Percentiles rank a stretch among this genome's conserved stretches.
phyloP scores from a whole-genome alignment of 148 eudicot genomes.

The Cornus suecica region DNA sequence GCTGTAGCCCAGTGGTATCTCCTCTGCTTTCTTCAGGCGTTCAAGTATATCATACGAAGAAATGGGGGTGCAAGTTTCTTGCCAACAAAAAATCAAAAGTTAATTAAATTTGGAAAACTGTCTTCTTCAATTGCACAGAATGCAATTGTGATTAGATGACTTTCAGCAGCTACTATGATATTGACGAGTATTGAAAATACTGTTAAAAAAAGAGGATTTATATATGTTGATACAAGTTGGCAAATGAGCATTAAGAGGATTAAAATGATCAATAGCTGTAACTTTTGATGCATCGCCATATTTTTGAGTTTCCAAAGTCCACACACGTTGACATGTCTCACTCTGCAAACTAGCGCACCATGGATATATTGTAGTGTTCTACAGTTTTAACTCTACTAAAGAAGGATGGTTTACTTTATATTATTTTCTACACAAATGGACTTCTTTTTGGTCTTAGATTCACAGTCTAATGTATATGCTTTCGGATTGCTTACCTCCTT shows the following conservation, averaged over 20 bases:
- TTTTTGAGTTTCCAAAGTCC: background rate
- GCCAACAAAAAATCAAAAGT: no score
- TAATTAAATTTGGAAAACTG: no score
- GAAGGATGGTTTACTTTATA: background rate
- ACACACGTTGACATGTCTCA: background rate
- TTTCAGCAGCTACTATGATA: background rate
- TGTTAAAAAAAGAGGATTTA: background rate
- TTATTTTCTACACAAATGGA: background rate
- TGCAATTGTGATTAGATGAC: background rate
- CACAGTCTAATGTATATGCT: background rate
- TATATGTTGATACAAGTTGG: background rate
- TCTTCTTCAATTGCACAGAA: background rate
- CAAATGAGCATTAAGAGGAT: background rate
- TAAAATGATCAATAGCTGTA: background rate
- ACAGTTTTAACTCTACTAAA: background rate
- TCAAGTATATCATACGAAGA: no score
- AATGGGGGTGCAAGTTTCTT: no score
- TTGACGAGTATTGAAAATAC: background rate
- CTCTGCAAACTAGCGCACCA: background rate
- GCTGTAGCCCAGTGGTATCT: no score
- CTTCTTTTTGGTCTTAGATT: background rate
- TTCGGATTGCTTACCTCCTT: background rate
- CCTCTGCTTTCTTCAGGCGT: no score
- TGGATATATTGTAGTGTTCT: no score
- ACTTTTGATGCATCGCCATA: slow-evolving; percentile 5